Conservation (phyloP, 208 protist genomes). For the Acanthamoeba royreba region DNA sequence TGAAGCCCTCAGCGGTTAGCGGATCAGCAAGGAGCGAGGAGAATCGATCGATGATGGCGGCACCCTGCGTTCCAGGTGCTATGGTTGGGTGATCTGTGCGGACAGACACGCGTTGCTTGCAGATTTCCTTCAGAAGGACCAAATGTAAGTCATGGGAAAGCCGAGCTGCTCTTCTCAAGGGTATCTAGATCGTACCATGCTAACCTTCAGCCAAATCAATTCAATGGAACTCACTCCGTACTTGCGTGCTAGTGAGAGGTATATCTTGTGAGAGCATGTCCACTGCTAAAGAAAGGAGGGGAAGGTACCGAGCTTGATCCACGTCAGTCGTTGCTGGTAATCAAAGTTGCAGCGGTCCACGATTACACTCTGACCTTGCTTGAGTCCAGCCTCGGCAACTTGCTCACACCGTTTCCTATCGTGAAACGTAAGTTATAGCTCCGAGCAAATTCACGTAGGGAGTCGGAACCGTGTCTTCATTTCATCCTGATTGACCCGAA, state of each 20-base stretch:
- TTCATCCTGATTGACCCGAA: not conserved
- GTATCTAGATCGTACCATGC: not conserved
- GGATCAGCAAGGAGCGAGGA: not conserved
- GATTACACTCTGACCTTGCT: not conserved
- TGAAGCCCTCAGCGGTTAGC: not conserved
- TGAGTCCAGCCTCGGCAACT: not conserved
- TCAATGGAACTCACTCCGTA: not conserved
- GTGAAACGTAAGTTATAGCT: not conserved
- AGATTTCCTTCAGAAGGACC: not conserved
- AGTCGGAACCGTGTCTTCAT: not conserved
- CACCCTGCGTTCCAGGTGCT: not conserved
- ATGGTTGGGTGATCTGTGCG: not conserved
- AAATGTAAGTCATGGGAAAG: too few relatives aligned
- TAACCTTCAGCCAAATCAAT: not conserved
- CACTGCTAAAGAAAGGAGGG: too few relatives aligned
- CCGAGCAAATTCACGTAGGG: not conserved
- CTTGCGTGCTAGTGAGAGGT: too few relatives aligned
- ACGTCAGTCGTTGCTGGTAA: not conserved
- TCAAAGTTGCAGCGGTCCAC: conserved; percentile 27
- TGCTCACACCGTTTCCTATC: not conserved
- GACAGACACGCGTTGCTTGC: not conserved
- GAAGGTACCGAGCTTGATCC: not conserved
- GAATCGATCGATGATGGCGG: conserved; percentile 1
- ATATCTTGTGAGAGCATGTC: too few relatives aligned
- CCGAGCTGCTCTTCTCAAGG: too few relatives aligned